Evolutionary conservation across 495 filamentous ascomycete species (phyloP).

Genomic region (Aspergillus cavernicola): DNA sequence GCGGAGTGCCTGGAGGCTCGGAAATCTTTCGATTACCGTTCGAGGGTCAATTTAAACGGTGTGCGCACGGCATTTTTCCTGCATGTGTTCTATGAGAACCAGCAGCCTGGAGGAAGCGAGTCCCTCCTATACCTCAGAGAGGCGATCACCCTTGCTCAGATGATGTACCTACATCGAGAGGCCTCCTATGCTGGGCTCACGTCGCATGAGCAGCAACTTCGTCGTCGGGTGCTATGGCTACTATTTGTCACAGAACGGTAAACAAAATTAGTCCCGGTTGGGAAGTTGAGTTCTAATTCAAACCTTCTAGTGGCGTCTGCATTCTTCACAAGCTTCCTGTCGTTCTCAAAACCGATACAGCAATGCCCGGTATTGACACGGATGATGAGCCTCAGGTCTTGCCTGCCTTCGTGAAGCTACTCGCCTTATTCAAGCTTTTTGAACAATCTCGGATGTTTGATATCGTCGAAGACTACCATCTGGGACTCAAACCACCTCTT

Average conservation of each 20-base stretch:
- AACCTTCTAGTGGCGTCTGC: conserved; percentile 28
- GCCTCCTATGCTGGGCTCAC: conserved; percentile 28
- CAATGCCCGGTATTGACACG: conserved; percentile 25
- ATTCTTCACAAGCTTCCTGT: conserved; percentile 44
- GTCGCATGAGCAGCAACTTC: conserved; percentile 30
- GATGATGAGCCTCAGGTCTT: conserved; percentile 33
- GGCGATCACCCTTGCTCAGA: conserved; percentile 43
- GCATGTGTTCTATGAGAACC: conserved; percentile 45
- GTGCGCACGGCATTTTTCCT: conserved; percentile 43
- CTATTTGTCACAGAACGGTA: conserved; percentile 45
- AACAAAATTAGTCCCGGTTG: not conserved
- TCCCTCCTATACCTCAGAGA: conserved; percentile 42
- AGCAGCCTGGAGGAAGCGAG: conserved; percentile 33
- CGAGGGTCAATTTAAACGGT: conserved; percentile 18
- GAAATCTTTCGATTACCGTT: conserved; percentile 12
- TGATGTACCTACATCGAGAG: conserved; percentile 39
- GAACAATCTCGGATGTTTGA: conserved; percentile 38
- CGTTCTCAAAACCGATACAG: conserved; percentile 30
- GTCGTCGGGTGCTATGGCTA: conserved; percentile 41
- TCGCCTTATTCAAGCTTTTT: conserved; percentile 40
- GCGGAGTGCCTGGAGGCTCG: conserved; percentile 17
- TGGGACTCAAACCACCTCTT: conserved; percentile 12
- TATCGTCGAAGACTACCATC: conserved; percentile 32
- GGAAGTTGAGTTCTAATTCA: not conserved
- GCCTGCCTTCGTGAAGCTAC: conserved; percentile 41